Base-by-base conservation (phyloP, 2,329 filamentous ascomycete genomes). In the Aureobasidium melanogenum region DNA sequence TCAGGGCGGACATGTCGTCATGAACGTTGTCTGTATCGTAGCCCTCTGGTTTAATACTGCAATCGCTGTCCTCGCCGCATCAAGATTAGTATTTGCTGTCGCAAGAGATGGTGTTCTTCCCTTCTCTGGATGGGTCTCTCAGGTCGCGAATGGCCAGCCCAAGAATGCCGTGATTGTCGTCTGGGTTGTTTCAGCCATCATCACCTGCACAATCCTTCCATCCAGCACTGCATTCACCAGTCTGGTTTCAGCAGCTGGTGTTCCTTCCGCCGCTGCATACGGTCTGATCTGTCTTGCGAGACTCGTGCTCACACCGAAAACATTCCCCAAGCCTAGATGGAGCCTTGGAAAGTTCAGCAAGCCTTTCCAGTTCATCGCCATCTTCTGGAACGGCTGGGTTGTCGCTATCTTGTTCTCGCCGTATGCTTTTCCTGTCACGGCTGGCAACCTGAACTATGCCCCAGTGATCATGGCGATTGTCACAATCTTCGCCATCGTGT, bases 51-150 rank as follows among this genome's bases (percentile, higher is more conserved):
- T 83, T 72, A 85, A 84, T 69, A 84, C 82, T 1, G 82, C 82
- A 0, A 81, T 85, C 60, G 81, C 82, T 19, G 79, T 84, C 44
- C 76, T 84, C 17, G 83, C 82, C 14, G 80, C 81, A 17, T 85
- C 82, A 3, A 79, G 83, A n/a, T 75, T 85, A 1, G 82, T 86
- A 65, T 85, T 84, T 68, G 83, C 83, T 44, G 82, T 85, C 5
- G 83, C 83, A 32, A 78, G 83, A 48, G 83, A 86, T 66, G 82
- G 82, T 39, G 81, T 85, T 24, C 73, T 85, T 2, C 83, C 83
- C 0, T 84, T 79, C 71, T 84, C 82, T 1, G 67, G 75, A 43
- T 84, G 82, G 80, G 83, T 85, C 44, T 79, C 82, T 2, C 70
- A 75, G 24, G 82, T 86, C 2, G 75, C 74, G 7, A 73, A 78